Evolutionary conservation across 2,329 filamentous ascomycete genomes (phyloP).

Genomic region (Fusarium agapanthi): DNA sequence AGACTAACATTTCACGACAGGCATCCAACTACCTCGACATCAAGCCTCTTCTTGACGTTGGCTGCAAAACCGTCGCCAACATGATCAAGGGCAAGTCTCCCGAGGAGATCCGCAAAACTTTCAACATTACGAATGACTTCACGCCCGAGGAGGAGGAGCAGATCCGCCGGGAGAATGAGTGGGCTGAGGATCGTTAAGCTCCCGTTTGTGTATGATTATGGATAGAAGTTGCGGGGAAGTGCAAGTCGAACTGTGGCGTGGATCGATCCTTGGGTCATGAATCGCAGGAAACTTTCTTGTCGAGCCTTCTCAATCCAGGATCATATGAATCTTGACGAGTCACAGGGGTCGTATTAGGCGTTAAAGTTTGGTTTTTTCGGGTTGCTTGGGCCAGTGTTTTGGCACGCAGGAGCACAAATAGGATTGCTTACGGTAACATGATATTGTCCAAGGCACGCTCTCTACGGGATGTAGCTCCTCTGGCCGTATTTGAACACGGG

Average conservation of each 20-base stretch:
- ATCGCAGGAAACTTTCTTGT: not conserved
- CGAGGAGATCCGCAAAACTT: conserved; percentile 98
- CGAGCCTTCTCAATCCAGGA: not conserved
- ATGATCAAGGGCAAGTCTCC: conserved; percentile 99
- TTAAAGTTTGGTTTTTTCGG: conserved; percentile 36
- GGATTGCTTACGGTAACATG: not conserved
- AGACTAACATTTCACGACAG: conserved; percentile 54
- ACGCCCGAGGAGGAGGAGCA: conserved; percentile 99
- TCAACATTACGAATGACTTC: conserved; percentile 99
- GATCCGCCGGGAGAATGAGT: conserved; percentile 91
- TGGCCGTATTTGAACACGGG: conserved; percentile 13
- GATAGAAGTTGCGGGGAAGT: not conserved
- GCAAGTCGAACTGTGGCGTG: not conserved
- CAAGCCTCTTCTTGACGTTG: conserved; percentile 96
- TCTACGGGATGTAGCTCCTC: conserved; percentile 5
- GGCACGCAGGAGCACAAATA: conserved; percentile 23
- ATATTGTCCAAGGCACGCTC: not conserved
- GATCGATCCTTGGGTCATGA: not conserved
- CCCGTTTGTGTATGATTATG: not conserved
- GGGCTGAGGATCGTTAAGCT: conserved; percentile 81
- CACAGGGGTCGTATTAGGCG: conserved; percentile 32
- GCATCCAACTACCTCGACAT: conserved; percentile 99
- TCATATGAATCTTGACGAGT: conserved; percentile 19
- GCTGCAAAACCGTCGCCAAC: conserved; percentile 99
- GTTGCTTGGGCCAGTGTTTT: conserved; percentile 32